Percentiles rank a stretch among this genome's conserved stretches.
Evolutionary conservation across 768 basidiomycete species (phyloP).

Genomic region (Pleurotus cornucopiae): DNA sequence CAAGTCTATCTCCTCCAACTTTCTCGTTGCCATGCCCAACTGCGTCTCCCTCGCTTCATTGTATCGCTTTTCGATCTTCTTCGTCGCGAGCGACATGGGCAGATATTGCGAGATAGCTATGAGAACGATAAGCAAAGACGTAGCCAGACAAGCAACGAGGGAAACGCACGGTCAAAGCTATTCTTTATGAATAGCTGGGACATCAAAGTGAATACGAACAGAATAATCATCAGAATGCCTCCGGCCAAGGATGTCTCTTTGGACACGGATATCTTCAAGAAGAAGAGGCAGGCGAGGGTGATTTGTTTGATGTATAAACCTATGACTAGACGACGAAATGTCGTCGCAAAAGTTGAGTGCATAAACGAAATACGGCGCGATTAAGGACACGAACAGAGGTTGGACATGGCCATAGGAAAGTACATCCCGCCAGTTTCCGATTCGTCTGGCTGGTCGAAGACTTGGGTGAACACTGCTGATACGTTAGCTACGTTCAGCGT

Average conservation of each 20-base stretch:
- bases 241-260: slow-evolving; percentile 32
- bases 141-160: too few species aligned
- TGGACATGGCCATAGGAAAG: slow-evolving; percentile 9
- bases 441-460: slow-evolving; percentile 12
- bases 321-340: slow-evolving; percentile 34
- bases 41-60: slow-evolving; percentile 27
- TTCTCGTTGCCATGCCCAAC: slow-evolving; percentile 10
- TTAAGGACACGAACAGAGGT: slow-evolving; percentile 11
- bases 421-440: slow-evolving; percentile 9
- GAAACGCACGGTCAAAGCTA: slow-evolving; percentile 37
- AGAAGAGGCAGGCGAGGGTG: slow-evolving; percentile 63
- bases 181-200: slow-evolving; percentile 34
- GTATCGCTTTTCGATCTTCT: slow-evolving; percentile 43
- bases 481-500: background rate
- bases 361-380: background rate
- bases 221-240: slow-evolving; percentile 54
- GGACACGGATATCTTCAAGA: slow-evolving; percentile 44
- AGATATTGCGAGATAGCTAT: slow-evolving; percentile 49
- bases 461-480: slow-evolving; percentile 2
- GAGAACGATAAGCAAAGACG: background rate
- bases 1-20: slow-evolving; percentile 28
- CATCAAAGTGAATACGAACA: slow-evolving; percentile 48
- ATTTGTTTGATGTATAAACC: slow-evolving; percentile 72
- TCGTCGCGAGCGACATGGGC: slow-evolving; percentile 62
- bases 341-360: background rate